Evolutionary conservation across 2,329 filamentous ascomycete genomes (phyloP).

Genomic region (Ceratocystis eucalypticola): DNA sequence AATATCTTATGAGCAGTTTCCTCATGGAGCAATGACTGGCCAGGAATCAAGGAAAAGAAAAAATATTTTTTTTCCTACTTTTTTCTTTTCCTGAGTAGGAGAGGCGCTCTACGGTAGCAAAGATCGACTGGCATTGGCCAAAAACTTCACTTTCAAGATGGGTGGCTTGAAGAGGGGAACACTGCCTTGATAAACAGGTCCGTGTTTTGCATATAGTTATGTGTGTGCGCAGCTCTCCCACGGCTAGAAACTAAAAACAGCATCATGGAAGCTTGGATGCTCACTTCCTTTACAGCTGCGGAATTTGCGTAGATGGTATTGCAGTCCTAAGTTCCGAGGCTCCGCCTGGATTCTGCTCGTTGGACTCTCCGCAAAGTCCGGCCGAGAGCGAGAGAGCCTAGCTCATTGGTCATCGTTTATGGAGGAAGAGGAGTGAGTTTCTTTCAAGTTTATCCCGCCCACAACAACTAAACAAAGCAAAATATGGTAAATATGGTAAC

Average conservation of each 20-base stretch:
- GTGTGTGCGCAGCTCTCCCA: not conserved
- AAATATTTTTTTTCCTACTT: not conserved
- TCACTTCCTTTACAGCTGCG: not conserved
- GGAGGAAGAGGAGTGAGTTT: no score
- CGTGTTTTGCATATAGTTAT: not conserved
- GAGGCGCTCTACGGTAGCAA: not conserved
- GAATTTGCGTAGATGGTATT: not conserved
- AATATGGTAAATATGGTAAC: not conserved
- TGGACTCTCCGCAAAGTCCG: not conserved
- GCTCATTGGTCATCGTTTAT: no score
- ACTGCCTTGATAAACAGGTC: not conserved
- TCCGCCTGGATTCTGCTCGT: not conserved
- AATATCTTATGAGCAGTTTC: not conserved
- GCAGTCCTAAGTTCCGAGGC: not conserved
- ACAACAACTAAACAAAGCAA: not conserved
- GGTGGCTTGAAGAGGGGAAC: not conserved
- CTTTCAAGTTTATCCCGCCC: no score
- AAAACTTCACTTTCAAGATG: not conserved
- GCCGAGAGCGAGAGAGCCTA: not conserved
- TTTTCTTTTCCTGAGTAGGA: not conserved
- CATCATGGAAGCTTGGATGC: slow-evolving; percentile 2
- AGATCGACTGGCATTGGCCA: not conserved
- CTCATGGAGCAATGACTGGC: not conserved
- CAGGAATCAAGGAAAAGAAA: no score
- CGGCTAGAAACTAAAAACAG: slow-evolving; percentile 1